Conservation (phyloP, 2,329 filamentous ascomycete genomes). For the Alternaria brassicae region DNA sequence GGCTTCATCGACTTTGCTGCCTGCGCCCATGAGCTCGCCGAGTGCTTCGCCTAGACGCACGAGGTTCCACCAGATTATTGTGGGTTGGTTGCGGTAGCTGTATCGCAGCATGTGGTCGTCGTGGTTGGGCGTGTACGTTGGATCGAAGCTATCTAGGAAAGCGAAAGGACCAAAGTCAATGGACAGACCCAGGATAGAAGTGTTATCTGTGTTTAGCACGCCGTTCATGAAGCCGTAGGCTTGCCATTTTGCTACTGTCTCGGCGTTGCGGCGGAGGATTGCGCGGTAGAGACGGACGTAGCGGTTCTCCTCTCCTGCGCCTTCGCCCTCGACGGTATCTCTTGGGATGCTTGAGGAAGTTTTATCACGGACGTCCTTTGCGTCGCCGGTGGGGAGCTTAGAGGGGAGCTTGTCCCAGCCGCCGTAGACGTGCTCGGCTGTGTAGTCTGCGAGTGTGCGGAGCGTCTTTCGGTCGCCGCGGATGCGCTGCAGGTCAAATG, state of each 20-base stretch:
- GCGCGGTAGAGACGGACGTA: conserved; percentile 88
- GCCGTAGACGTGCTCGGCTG: conserved; percentile 84
- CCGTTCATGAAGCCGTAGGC: conserved; percentile 99
- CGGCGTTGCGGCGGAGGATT: conserved; percentile 82
- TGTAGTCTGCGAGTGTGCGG: conserved; percentile 77
- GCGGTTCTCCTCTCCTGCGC: conserved; percentile 77
- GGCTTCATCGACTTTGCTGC: conserved; percentile 72
- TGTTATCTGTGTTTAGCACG: conserved; percentile 97
- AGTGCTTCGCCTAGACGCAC: conserved; percentile 88
- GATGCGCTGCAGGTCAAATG: conserved; percentile 87
- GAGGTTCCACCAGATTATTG: conserved; percentile 98
- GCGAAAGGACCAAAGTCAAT: conserved; percentile 97
- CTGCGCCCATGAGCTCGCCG: conserved; percentile 86
- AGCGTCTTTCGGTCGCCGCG: conserved; percentile 79
- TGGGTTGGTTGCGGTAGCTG: conserved; percentile 91
- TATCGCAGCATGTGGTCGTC: conserved; percentile 90
- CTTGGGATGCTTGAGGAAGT: conserved; percentile 58
- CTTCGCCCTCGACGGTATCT: conserved; percentile 70
- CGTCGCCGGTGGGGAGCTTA: conserved; percentile 56
- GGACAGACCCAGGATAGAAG: conserved; percentile 84
- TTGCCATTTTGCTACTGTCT: conserved; percentile 92
- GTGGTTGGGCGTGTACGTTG: conserved; percentile 93
- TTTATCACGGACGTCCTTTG: conserved; percentile 58
- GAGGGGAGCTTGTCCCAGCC: conserved; percentile 86
- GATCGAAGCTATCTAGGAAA: conserved; percentile 97